Evolutionary conservation across 768 basidiomycete species (phyloP).

Genomic region (Kwoniella sp.): DNA sequence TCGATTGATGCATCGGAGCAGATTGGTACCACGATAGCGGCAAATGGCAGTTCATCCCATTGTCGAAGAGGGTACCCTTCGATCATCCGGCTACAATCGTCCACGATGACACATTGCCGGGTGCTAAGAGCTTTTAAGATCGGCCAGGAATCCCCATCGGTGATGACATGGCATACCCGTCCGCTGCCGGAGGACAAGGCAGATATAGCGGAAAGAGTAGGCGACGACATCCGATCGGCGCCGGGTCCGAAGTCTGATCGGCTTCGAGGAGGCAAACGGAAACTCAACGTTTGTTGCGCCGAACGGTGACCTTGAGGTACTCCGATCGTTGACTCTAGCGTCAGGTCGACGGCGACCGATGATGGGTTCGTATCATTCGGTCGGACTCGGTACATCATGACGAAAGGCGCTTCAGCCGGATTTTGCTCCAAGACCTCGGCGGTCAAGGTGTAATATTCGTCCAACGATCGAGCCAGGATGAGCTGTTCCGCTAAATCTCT

Average conservation of each 20-base stretch:
- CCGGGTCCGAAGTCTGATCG: conserved; percentile 33
- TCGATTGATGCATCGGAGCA: conserved; percentile 43
- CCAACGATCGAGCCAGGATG: conserved; percentile 27
- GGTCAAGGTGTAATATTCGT: conserved; percentile 38
- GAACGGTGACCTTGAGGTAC: conserved; percentile 42
- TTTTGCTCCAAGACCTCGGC: conserved; percentile 38
- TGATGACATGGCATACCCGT: conserved; percentile 24
- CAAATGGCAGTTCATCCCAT: conserved; percentile 51
- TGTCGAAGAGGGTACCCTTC: conserved; percentile 38
- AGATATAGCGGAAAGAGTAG: conserved; percentile 46
- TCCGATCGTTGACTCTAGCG: conserved; percentile 30
- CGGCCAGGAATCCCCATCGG: conserved; percentile 39
- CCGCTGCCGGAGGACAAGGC: conserved; percentile 41
- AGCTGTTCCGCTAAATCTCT: conserved; percentile 44
- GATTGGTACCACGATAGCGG: conserved; percentile 51
- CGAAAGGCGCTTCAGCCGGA: conserved; percentile 45
- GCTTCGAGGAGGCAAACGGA: neutral
- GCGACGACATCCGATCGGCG: conserved; percentile 40
- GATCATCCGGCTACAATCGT: conserved; percentile 43
- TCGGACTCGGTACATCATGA: conserved; percentile 39
- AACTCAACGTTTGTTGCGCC: neutral
- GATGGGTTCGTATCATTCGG: conserved; percentile 8
- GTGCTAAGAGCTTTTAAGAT: conserved; percentile 45
- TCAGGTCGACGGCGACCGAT: conserved; percentile 17
- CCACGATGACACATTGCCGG: conserved; percentile 47